Evolutionary conservation across 2,329 filamentous ascomycete genomes (phyloP).

Genomic region (Aureobasidium sp.): DNA sequence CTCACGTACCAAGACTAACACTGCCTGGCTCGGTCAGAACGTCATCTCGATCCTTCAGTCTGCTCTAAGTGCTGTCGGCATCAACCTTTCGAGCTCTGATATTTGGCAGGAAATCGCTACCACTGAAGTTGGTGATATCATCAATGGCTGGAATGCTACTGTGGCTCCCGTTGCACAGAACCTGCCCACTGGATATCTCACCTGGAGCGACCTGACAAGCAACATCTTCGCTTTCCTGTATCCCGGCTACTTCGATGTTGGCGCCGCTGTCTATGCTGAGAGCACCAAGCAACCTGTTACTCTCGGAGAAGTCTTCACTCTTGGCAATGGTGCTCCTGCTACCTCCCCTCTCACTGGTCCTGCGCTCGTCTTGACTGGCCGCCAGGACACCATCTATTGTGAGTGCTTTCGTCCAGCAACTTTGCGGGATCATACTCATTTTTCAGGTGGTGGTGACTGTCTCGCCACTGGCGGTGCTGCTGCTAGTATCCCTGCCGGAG

Average conservation of each 20-base stretch:
- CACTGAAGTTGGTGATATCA: conserved; percentile 19
- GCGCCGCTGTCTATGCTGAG: conserved; percentile 23
- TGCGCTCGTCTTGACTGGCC: conserved; percentile 26
- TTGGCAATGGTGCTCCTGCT: conserved; percentile 16
- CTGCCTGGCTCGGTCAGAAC: conserved; percentile 22
- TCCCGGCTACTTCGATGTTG: conserved; percentile 25
- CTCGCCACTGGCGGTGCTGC: conserved; percentile 20
- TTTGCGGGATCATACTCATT: too few relatives aligned
- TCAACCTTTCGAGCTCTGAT: conserved; percentile 23
- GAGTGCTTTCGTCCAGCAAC: neutral
- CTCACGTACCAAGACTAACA: neutral
- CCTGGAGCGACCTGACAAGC: conserved; percentile 19
- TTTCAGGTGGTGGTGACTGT: conserved; percentile 14
- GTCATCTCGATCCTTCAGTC: conserved; percentile 41
- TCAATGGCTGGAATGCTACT: conserved; percentile 26
- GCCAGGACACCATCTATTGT: conserved; percentile 20
- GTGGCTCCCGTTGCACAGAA: conserved; percentile 14
- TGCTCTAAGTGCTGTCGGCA: conserved; percentile 26
- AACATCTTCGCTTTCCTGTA: conserved; percentile 28
- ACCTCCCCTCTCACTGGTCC: conserved; percentile 22
- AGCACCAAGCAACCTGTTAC: conserved; percentile 26
- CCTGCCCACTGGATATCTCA: conserved; percentile 25
- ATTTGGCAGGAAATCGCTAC: conserved; percentile 18
- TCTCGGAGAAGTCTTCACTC: conserved; percentile 27
- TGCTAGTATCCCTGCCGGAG: conserved; percentile 17